Conservation (phyloP, 1,139 yeast species). For the Pichia sp. region DNA sequence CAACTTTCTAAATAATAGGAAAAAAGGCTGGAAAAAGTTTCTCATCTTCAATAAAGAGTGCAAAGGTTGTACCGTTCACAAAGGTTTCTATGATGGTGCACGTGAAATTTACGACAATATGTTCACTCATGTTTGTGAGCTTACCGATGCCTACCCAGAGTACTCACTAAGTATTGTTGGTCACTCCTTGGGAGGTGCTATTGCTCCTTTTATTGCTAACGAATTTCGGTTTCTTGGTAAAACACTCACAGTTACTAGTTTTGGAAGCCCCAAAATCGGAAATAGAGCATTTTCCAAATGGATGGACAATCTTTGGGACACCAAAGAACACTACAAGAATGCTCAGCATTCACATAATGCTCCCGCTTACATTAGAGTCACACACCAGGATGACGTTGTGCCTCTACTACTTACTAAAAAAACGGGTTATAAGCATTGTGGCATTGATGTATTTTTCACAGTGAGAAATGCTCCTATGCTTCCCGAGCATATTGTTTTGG, state of each 20-base stretch:
- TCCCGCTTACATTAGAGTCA: constrained; percentile 41
- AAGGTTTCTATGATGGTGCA: constrained; percentile 38
- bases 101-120: constrained; percentile 33
- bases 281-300: constrained; percentile 43
- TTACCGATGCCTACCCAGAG: constrained; percentile 35
- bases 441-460: constrained; percentile 20
- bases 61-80: constrained; percentile 46
- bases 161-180: constrained; percentile 52
- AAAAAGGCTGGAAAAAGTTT: constrained; percentile 16
- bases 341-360: constrained; percentile 2
- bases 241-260: constrained; percentile 46
- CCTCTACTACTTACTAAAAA: constrained; percentile 45
- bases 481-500: constrained; percentile 1
- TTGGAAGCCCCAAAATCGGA: constrained; percentile 59
- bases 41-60: constrained; percentile 30
- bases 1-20: constrained; percentile 29
- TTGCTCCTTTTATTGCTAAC: constrained; percentile 53
- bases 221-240: constrained; percentile 48
- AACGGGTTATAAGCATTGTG: constrained; percentile 22
- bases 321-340: constrained; percentile 17
- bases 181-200: constrained; percentile 70
- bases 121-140: constrained; percentile 33
- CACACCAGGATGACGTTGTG: constrained; percentile 49
- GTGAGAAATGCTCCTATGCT: constrained; percentile 6
- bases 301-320: constrained; percentile 44